A percentile compares a stretch with the other conserved stretches of the same genome.
These are phyloP conservation scores for Chalaropsis ovoidea DNA, from an alignment of 2,329 filamentous ascomycete species.

Conservation along the genomic window DNA sequence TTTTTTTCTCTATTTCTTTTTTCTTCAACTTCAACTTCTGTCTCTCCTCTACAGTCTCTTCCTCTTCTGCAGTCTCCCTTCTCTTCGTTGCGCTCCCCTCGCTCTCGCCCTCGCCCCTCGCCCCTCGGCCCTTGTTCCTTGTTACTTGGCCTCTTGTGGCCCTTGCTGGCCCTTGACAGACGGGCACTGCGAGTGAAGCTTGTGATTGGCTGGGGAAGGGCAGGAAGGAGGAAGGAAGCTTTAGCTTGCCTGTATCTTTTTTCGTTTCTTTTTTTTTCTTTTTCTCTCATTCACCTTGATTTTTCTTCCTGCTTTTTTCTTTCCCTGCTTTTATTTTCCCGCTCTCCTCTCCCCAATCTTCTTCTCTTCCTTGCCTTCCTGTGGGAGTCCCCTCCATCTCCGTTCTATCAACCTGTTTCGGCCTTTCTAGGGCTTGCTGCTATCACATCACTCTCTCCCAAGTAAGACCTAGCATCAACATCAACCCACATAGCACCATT, in stretches of 20 bases:
- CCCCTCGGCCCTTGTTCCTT: neutral
- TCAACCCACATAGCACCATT: too few relatives aligned
- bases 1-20: neutral
- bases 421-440: neutral
- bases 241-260: neutral
- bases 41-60: too few relatives aligned
- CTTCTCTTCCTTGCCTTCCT: neutral
- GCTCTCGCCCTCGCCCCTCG: neutral
- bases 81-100: neutral
- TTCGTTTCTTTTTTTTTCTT: neutral
- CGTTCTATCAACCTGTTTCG: neutral
- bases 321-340: neutral
- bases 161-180: conserved; percentile 3
- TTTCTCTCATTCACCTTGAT: neutral
- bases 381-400: neutral
- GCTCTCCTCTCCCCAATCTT: neutral
- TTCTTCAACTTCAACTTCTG: too few relatives aligned
- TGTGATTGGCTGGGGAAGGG: neutral
- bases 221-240: conserved; percentile 9
- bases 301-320: neutral
- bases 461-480: too few relatives aligned
- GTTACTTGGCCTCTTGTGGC: neutral
- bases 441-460: neutral
- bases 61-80: too few relatives aligned
- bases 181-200: conserved; percentile 12